A percentile compares a stretch with the other conserved stretches of the same genome.
These are phyloP conservation scores for Parathielavia appendiculata DNA, from an alignment of 495 filamentous ascomycete species.

Conservation along the genomic window DNA sequence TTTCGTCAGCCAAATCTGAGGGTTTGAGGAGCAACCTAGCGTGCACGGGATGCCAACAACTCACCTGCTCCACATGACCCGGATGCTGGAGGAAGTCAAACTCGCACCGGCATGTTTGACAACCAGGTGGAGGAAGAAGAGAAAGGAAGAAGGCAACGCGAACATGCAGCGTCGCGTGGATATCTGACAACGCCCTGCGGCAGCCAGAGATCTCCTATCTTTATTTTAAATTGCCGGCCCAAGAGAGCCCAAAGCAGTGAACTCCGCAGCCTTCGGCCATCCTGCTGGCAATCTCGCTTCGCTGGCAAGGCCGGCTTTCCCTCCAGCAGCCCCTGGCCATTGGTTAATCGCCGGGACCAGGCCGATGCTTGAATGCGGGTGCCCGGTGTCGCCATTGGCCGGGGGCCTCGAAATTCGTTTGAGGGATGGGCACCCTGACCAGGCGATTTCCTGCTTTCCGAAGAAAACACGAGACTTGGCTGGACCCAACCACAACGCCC, in stretches of 20 bases:
- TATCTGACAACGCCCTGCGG: neutral
- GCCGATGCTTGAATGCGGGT: slow-evolving; percentile 15
- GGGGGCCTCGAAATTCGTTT: neutral
- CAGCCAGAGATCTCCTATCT: slow-evolving; percentile 2
- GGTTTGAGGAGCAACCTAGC: neutral
- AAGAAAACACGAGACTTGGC: slow-evolving; percentile 18
- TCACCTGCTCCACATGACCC: slow-evolving; percentile 14
- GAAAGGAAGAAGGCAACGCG: slow-evolving; percentile 6
- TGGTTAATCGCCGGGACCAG: slow-evolving; percentile 21
- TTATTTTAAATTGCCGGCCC: slow-evolving; percentile 21
- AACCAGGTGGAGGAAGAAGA: slow-evolving; percentile 1
- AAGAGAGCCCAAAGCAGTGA: slow-evolving; percentile 7
- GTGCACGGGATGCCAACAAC: neutral
- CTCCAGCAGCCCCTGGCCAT: slow-evolving; percentile 10
- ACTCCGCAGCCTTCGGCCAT: slow-evolving; percentile 14
- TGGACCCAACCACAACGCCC: neutral
- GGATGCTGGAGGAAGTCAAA: slow-evolving; percentile 12
- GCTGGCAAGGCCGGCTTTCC: slow-evolving; percentile 14
- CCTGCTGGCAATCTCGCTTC: slow-evolving; percentile 28
- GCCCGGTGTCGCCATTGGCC: slow-evolving; percentile 17
- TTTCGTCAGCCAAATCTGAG: slow-evolving; percentile 10
- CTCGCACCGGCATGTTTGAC: slow-evolving; percentile 12
- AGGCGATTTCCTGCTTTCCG: slow-evolving; percentile 9
- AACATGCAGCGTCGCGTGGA: slow-evolving; percentile 17
- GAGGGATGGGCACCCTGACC: slow-evolving; percentile 2